These are phyloP conservation scores for Astraeus odoratus DNA, from an alignment of 768 basidiomycete species.

Conservation along the genomic window DNA sequence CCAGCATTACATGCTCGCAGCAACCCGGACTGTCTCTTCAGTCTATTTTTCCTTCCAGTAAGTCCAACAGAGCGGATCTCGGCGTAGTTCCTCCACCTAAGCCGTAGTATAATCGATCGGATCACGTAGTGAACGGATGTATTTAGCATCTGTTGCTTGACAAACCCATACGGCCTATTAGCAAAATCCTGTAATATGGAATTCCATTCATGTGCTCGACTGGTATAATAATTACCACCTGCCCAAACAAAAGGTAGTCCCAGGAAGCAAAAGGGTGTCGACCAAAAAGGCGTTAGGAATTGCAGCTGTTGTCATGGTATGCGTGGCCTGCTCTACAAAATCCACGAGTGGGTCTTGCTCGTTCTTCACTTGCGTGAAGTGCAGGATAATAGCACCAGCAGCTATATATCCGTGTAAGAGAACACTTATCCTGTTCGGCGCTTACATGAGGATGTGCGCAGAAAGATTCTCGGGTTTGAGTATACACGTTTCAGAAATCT, in stretches of 20 bases:
- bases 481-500: slow-evolving; percentile 4
- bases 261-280: slow-evolving; percentile 7
- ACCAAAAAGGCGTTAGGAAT: slow-evolving; percentile 9
- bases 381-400: slow-evolving; percentile 28
- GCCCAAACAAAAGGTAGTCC: neutral
- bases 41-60: no score
- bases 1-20: no score
- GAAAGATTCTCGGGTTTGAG: slow-evolving; percentile 2
- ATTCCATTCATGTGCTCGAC: no score
- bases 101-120: no score
- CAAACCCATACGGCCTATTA: slow-evolving; percentile 2
- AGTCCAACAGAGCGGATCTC: no score
- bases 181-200: slow-evolving; percentile 1
- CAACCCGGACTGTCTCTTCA: no score
- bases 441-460: slow-evolving; percentile 7
- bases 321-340: slow-evolving; percentile 18
- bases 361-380: slow-evolving; percentile 26
- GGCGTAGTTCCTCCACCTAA: no score
- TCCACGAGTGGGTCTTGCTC: slow-evolving; percentile 28
- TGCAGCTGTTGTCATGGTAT: slow-evolving; percentile 4
- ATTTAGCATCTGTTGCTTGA: slow-evolving; percentile 5
- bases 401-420: neutral
- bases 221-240: neutral
- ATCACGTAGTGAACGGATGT: no score
- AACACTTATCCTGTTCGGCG: no score